phyloP scores from a whole-genome alignment of 805 yeast genomes.

The Saccharomycopsis microspora region DNA sequence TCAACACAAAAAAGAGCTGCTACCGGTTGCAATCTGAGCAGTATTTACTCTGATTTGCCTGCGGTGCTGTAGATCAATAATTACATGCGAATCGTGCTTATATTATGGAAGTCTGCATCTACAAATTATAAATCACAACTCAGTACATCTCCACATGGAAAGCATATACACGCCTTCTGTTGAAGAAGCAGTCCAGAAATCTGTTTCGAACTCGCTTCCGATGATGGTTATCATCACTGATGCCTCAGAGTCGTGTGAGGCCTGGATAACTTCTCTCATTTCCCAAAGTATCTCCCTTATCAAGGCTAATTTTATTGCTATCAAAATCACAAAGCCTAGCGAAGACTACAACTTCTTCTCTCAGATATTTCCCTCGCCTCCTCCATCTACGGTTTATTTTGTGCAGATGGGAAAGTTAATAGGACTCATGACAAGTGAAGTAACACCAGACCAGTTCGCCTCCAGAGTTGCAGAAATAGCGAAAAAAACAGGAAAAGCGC shows the following conservation, averaged over 20 bases:
- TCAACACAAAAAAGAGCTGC: no score
- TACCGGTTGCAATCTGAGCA: no score
- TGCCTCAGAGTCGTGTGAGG: not conserved
- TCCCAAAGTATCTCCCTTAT: not conserved
- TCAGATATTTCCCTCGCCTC: slow-evolving; percentile 41
- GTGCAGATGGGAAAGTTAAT: slow-evolving; percentile 37
- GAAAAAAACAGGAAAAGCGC: not conserved
- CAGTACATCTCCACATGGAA: no score
- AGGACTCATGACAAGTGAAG: slow-evolving; percentile 29
- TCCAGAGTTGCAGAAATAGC: slow-evolving; percentile 14
- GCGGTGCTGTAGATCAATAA: not conserved
- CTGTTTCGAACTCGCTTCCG: slow-evolving; percentile 3
- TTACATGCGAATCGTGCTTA: not conserved
- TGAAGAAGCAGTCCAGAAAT: slow-evolving; percentile 6
- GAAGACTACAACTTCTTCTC: slow-evolving; percentile 36
- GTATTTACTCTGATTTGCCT: no score
- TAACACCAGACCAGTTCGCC: slow-evolving; percentile 21
- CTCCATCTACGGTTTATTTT: slow-evolving; percentile 45
- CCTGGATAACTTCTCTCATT: not conserved
- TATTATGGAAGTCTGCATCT: no score
- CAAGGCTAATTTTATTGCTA: slow-evolving; percentile 25
- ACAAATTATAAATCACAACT: no score
- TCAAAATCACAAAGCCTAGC: slow-evolving; percentile 30
- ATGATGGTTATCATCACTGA: slow-evolving; percentile 8
- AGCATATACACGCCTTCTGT: slow-evolving; percentile 3